Evolutionary conservation across 2,329 filamentous ascomycete species (phyloP), one percentile per base, ranked within the genome.

Genomic region (Arthroderma sp.): DNA sequence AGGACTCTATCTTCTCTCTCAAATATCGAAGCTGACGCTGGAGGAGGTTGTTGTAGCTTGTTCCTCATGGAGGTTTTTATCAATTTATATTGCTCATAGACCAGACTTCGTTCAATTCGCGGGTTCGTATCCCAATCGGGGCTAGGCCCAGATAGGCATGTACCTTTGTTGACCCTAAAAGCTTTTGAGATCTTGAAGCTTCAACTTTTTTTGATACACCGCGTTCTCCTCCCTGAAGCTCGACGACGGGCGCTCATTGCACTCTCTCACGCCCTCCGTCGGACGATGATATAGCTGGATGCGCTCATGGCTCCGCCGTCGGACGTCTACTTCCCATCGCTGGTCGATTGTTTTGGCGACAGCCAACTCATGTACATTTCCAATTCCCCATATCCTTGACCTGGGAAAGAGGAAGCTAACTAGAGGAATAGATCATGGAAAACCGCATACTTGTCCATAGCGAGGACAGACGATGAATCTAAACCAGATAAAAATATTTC

Each of bases 301-400:
- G 61, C 61, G 64, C 67, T 68, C 69, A 90, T 89, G 86, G 85
- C 83, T 76, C 79, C 84, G 73, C 76, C 81, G 68, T 79, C 81
- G 67, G 84, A 86, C 74, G 78, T 51, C 47, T 93, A 91, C 75
- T 87, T 94, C 67, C 88, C 91, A 68, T 83, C 89, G 68, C 79
- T 96, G 73, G 86, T 89, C 73, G 84, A 87, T 70, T 94, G 88
- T 75, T 80, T 97, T 67, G 88, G 88, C 74, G 84, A 91, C 71
- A 81, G 81, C 67, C 80, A 86, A 69, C 78, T 96, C 67, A 80
- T 95, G 87, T 95, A 79, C 52, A 54, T 56, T 55, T 57, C 52
- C 38, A 28, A 33, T n/a, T 19, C 21, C 9, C 19, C 35, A 44
- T 21, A 13, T 13, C 7, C 11, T 17, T 8, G 11, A 35, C 15